A percentile compares a stretch with the other conserved stretches of the same genome.
Evolutionary conservation across 2,329 filamentous ascomycete species (phyloP).

Genomic region (Aspergillus ruber): DNA sequence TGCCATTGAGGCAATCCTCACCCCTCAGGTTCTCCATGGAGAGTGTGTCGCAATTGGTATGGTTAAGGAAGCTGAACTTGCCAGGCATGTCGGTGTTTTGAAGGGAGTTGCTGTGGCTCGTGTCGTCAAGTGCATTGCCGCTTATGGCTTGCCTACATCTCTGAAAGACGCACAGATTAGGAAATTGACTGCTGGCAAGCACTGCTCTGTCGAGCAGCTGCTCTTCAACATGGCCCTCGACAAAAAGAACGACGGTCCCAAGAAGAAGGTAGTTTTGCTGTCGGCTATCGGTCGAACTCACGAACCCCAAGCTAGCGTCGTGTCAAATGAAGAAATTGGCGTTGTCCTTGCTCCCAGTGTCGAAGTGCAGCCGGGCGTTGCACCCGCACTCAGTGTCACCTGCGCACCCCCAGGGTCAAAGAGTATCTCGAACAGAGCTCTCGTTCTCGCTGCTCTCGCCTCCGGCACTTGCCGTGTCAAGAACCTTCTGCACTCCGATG

Average conservation of each 20-base stretch:
- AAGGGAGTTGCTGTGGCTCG: slow-evolving; percentile 82
- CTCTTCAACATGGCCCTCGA: slow-evolving; percentile 94
- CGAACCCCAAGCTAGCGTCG: slow-evolving; percentile 80
- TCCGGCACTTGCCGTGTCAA: slow-evolving; percentile 79
- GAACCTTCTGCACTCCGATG: slow-evolving; percentile 91
- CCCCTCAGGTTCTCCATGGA: slow-evolving; percentile 90
- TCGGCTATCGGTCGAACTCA: slow-evolving; percentile 83
- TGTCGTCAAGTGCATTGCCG: slow-evolving; percentile 87
- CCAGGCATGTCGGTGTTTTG: slow-evolving; percentile 78
- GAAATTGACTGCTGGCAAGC: slow-evolving; percentile 76
- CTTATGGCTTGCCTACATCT: slow-evolving; percentile 82
- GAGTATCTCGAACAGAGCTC: slow-evolving; percentile 91
- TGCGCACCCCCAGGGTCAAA: slow-evolving; percentile 93
- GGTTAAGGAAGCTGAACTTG: slow-evolving; percentile 94
- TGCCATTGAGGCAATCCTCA: slow-evolving; percentile 89
- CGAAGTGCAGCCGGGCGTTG: slow-evolving; percentile 65
- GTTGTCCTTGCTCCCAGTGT: slow-evolving; percentile 76
- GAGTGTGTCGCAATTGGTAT: slow-evolving; percentile 96
- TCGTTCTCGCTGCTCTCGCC: slow-evolving; percentile 88
- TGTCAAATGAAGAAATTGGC: slow-evolving; percentile 78
- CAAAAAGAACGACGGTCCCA: slow-evolving; percentile 94
- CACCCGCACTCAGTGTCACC: slow-evolving; percentile 58
- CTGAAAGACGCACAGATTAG: slow-evolving; percentile 75
- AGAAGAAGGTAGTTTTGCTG: slow-evolving; percentile 92
- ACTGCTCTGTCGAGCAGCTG: slow-evolving; percentile 77